phyloP scores from a whole-genome alignment of 2,329 filamentous ascomycete species.

The Xylaria sp. region DNA sequence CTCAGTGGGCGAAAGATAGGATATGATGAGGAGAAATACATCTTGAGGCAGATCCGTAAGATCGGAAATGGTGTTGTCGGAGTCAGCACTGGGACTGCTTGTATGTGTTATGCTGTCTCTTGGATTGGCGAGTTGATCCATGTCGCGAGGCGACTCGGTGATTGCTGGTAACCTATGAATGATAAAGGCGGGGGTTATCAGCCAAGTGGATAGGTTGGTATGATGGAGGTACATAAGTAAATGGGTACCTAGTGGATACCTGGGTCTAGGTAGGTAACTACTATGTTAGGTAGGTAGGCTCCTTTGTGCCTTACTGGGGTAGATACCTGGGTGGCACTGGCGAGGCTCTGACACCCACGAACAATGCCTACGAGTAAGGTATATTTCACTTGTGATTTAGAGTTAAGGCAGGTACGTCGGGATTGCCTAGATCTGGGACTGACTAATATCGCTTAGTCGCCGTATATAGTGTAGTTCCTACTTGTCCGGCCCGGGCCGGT shows the following conservation, averaged over 20 bases:
- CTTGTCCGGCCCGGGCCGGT: neutral
- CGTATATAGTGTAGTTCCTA: neutral
- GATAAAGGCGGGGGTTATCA: neutral
- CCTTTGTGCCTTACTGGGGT: too few species aligned
- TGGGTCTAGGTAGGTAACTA: too few species aligned
- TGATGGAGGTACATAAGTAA: too few species aligned
- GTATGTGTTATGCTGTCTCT: neutral
- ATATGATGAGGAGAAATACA: conserved; percentile 60
- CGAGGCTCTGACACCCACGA: too few species aligned
- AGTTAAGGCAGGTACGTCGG: too few species aligned
- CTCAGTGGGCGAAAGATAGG: conserved; percentile 55
- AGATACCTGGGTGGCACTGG: too few species aligned
- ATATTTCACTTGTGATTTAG: too few species aligned
- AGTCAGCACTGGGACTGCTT: neutral
- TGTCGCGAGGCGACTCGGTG: neutral
- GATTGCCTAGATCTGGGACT: neutral
- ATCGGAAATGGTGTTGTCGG: conserved; percentile 29
- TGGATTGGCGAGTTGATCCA: neutral
- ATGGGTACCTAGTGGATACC: too few species aligned
- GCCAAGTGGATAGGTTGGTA: neutral
- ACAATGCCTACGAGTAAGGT: too few species aligned
- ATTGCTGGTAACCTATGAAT: neutral
- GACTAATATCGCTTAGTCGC: neutral
- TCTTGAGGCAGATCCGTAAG: conserved; percentile 60
- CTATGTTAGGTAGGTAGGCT: too few species aligned